A percentile compares a stretch with the other conserved stretches of the same genome.
Conservation (phyloP, 495 filamentous ascomycete species). For the Neurospora sp. region DNA sequence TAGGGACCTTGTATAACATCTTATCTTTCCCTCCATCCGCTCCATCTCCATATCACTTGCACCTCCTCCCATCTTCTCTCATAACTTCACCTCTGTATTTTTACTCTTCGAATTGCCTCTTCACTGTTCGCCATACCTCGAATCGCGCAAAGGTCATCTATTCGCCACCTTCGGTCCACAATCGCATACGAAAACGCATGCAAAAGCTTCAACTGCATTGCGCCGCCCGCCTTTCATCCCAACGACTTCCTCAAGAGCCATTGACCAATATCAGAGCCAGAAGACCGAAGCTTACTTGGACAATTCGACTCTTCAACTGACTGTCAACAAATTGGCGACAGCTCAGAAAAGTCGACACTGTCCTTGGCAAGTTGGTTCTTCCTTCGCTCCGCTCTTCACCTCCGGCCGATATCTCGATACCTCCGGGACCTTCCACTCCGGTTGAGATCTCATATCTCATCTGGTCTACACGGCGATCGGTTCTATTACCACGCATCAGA, state of each 20-base stretch:
- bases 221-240: not conserved
- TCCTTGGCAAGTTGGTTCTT: not conserved
- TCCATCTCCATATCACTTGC: not conserved
- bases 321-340: not conserved
- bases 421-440: not conserved
- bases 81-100: not conserved
- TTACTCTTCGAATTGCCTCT: not conserved
- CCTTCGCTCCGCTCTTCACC: not conserved
- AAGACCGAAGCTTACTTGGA: not conserved
- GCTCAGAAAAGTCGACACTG: not conserved
- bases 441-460: not conserved
- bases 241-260: not conserved
- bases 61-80: not conserved
- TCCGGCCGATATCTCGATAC: not conserved
- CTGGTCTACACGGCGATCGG: not conserved
- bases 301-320: not conserved
- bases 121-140: not conserved
- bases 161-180: not conserved
- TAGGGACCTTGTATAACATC: not conserved
- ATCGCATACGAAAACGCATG: not conserved
- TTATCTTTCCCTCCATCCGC: not conserved
- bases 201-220: not conserved
- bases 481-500: not conserved
- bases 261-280: not conserved
- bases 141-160: not conserved